Evolutionary conservation across 768 basidiomycete genomes (phyloP).

Genomic region (Leucocoprinus sp.): DNA sequence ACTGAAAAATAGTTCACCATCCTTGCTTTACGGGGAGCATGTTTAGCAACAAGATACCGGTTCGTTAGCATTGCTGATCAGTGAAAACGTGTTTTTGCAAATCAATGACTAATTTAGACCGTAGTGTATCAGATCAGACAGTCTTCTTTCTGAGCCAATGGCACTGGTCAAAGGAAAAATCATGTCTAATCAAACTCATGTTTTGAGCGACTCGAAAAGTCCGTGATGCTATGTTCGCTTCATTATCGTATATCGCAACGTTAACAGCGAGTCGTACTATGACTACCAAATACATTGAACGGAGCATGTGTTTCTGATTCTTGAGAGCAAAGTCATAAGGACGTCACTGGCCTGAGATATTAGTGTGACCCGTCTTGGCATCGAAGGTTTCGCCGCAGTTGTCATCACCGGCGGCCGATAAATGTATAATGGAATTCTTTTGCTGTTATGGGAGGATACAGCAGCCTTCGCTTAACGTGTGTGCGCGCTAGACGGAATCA

Average conservation of each 20-base stretch:
- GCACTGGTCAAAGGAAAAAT: too few species aligned
- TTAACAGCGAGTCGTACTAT: background rate
- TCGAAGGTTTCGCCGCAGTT: slow-evolving; percentile 3
- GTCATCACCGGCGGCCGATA: slow-evolving; percentile 8
- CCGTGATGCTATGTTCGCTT: too few species aligned
- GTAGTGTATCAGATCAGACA: too few species aligned
- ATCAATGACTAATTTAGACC: too few species aligned
- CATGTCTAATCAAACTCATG: too few species aligned
- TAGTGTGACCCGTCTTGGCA: slow-evolving; percentile 9
- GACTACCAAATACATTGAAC: background rate
- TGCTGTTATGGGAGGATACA: slow-evolving; percentile 1
- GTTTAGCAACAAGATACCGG: background rate
- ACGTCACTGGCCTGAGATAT: too few species aligned
- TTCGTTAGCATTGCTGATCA: too few species aligned
- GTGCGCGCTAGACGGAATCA: slow-evolving; percentile 9
- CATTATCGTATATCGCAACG: background rate
- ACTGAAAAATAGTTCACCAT: background rate
- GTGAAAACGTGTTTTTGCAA: too few species aligned
- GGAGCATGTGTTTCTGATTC: slow-evolving; percentile 4
- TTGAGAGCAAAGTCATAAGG: background rate
- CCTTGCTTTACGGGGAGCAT: background rate
- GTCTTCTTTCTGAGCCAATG: too few species aligned
- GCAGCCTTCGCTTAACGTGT: slow-evolving; percentile 6
- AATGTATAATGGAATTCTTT: background rate
- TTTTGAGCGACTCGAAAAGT: too few species aligned